Conservation (phyloP, 257 asterid species). For the Mitragyna speciosa region DNA sequence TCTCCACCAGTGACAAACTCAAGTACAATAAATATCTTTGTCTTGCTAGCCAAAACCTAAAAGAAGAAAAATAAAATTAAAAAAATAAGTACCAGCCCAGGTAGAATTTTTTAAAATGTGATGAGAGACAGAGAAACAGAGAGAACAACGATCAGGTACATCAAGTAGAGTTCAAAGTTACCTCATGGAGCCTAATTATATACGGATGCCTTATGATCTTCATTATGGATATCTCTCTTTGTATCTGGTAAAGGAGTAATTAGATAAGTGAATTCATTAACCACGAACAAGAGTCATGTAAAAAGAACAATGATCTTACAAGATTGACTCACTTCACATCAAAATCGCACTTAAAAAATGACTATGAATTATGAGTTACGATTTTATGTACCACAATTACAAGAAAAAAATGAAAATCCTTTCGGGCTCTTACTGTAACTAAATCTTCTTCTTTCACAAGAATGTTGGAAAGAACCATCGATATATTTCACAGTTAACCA, state of each 20-base stretch:
- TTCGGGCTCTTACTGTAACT: background rate
- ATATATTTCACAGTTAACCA: background rate
- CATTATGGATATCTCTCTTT: conserved; percentile 90
- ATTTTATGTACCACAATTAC: background rate
- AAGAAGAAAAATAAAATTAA: background rate
- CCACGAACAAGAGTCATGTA: background rate
- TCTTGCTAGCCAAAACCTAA: conserved; percentile 78
- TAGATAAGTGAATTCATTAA: conserved; percentile 15
- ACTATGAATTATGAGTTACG: background rate
- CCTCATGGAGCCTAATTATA: conserved; percentile 87
- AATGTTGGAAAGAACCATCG: background rate
- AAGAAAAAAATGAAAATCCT: background rate
- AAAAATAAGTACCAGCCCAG: background rate
- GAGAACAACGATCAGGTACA: background rate
- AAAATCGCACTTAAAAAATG: background rate
- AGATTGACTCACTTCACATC: background rate
- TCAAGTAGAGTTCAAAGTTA: conserved; percentile 20
- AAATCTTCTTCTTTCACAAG: background rate
- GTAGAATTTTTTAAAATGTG: background rate
- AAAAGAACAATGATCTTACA: background rate
- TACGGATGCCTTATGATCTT: conserved; percentile 89
- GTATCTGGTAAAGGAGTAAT: conserved; percentile 54
- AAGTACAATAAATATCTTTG: conserved; percentile 73
- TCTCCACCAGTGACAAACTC: conserved; percentile 95
- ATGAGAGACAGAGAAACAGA: background rate